Conservation (phyloP, 1,284 basidiomycete genomes). For the Cutaneotrichosporon sp. region DNA sequence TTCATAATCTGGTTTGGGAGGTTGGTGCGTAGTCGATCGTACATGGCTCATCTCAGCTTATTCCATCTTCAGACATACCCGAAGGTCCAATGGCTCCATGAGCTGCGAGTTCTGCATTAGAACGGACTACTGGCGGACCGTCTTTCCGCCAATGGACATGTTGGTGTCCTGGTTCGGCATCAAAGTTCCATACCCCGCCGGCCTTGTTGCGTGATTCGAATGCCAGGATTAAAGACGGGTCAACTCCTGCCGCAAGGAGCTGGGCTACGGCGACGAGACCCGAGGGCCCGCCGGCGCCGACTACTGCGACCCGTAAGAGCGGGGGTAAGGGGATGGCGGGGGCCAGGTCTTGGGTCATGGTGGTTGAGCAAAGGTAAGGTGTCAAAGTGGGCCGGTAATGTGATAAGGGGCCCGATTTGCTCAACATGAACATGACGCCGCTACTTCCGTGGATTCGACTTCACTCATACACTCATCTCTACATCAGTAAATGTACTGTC, state of each 20-base stretch:
- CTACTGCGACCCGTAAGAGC: constrained; percentile 47
- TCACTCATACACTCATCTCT: too few species aligned
- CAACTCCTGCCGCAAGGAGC: constrained; percentile 39
- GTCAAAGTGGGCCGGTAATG: not conserved
- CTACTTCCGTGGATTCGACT: too few species aligned
- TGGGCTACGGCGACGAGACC: constrained; percentile 54
- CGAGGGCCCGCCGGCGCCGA: constrained; percentile 53
- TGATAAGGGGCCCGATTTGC: constrained; percentile 11
- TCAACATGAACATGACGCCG: not conserved
- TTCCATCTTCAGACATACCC: constrained; percentile 17
- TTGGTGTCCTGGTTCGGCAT: constrained; percentile 21
- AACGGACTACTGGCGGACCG: constrained; percentile 18
- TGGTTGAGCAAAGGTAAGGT: not conserved
- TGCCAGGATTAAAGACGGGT: constrained; percentile 28
- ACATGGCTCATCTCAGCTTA: constrained; percentile 24
- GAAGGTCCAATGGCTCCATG: constrained; percentile 22
- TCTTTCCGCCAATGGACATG: constrained; percentile 20
- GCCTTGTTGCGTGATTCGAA: constrained; percentile 33
- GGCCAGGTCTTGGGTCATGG: constrained; percentile 9
- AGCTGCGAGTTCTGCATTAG: constrained; percentile 15
- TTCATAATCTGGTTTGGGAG: constrained; percentile 34
- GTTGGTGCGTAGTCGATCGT: constrained; percentile 43
- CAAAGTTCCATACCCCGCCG: constrained; percentile 35
- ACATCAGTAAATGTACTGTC: too few species aligned
- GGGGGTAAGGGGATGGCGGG: constrained; percentile 29